Conservation (phyloP, 2,329 filamentous ascomycete species). For the Chaetothyriales sp. region DNA sequence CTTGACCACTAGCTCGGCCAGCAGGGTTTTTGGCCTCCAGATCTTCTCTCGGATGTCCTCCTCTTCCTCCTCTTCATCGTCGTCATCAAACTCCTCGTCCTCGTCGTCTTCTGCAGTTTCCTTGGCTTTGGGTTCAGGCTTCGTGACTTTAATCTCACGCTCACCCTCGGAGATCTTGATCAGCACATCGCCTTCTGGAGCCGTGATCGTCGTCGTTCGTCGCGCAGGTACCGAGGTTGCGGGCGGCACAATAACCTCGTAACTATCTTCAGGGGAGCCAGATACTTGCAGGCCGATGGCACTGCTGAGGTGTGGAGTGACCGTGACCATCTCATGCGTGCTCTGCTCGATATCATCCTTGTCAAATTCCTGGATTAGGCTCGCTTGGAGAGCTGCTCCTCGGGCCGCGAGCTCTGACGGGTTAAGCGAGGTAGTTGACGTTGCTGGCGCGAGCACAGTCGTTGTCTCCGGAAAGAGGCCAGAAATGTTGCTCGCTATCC, state of each 20-base stretch:
- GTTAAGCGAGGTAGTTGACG: constrained; percentile 65
- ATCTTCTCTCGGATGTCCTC: constrained; percentile 81
- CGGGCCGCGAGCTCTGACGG: constrained; percentile 79
- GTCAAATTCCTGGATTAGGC: constrained; percentile 87
- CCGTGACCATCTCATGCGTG: constrained; percentile 86
- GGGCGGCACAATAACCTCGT: constrained; percentile 65
- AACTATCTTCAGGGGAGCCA: constrained; percentile 34
- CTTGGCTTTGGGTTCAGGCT: constrained; percentile 59
- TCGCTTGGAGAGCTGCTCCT: constrained; percentile 89
- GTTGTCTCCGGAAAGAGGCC: constrained; percentile 70
- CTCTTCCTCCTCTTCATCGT: constrained; percentile 57
- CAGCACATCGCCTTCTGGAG: constrained; percentile 71
- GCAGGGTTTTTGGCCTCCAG: constrained; percentile 70
- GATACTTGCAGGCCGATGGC: constrained; percentile 57
- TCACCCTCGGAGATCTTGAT: constrained; percentile 77
- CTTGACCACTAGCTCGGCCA: constrained; percentile 75
- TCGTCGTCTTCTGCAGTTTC: constrained; percentile 44
- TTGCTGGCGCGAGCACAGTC: constrained; percentile 66
- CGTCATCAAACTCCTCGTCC: constrained; percentile 47
- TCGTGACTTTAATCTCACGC: constrained; percentile 84
- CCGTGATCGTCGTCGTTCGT: constrained; percentile 62
- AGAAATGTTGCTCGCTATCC: constrained; percentile 68
- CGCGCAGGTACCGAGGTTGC: constrained; percentile 85
- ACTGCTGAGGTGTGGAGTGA: constrained; percentile 75
- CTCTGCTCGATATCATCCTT: constrained; percentile 87